Evolutionary conservation across 2,329 filamentous ascomycete species (phyloP).

Genomic region (Hypoxylon sp.): DNA sequence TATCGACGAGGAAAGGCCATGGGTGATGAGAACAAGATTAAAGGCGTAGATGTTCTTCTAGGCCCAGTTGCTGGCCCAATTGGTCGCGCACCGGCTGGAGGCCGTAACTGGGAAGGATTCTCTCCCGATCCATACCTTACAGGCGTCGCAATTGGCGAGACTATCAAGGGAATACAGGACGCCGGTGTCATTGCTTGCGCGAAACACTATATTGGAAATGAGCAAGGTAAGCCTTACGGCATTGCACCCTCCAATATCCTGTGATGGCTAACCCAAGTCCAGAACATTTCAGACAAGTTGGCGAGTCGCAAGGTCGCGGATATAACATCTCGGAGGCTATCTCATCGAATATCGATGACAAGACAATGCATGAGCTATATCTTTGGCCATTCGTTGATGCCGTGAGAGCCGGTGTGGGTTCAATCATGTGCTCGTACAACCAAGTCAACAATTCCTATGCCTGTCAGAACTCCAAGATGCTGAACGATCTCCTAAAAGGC

Average conservation of each 20-base stretch:
- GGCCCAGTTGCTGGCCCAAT: constrained; percentile 82
- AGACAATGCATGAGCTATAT: constrained; percentile 82
- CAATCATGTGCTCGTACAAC: constrained; percentile 79
- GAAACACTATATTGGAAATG: constrained; percentile 79
- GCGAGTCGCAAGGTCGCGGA: constrained; percentile 70
- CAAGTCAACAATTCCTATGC: constrained; percentile 85
- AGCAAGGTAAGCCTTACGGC: constrained; percentile 64
- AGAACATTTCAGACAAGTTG: constrained; percentile 79
- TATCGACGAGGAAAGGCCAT: constrained; percentile 79
- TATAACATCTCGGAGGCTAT: constrained; percentile 72
- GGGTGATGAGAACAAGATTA: constrained; percentile 78
- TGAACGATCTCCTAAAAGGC: constrained; percentile 83
- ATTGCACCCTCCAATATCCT: not conserved
- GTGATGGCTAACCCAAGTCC: constrained; percentile 37
- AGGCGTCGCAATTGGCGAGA: constrained; percentile 79
- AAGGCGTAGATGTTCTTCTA: constrained; percentile 81
- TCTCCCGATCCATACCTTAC: constrained; percentile 82
- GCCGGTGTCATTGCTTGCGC: constrained; percentile 83
- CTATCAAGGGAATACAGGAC: constrained; percentile 84
- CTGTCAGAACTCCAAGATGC: constrained; percentile 83
- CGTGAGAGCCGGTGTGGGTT: constrained; percentile 75
- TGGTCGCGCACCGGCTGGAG: constrained; percentile 76
- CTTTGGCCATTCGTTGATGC: constrained; percentile 84
- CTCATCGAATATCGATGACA: constrained; percentile 77
- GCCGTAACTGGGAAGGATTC: constrained; percentile 80